Conservation (phyloP, 306 rosid genomes). For the Astragalus membranaceus region DNA sequence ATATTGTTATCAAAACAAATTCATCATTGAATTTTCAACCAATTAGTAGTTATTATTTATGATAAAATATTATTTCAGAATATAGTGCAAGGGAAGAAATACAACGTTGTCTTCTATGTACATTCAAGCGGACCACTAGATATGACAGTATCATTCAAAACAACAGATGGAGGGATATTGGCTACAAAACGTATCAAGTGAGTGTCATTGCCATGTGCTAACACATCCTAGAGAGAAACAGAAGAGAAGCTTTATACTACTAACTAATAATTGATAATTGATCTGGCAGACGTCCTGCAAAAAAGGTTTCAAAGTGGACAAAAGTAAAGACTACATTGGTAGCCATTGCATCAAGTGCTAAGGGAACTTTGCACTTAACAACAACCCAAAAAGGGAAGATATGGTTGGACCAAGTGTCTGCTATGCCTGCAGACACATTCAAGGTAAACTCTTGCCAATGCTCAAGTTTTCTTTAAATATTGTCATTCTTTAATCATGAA, state of each 20-base stretch:
- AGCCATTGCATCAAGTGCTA: conserved; percentile 3
- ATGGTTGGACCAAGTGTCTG: conserved; percentile 43
- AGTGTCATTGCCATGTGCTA: conserved; percentile 1
- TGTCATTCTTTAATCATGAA: too few species aligned
- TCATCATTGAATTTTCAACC: too few species aligned
- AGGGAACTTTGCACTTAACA: conserved; percentile 23
- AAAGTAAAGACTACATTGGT: conserved; percentile 6
- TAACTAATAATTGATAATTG: neutral
- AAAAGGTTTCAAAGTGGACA: conserved; percentile 31
- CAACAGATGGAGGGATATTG: conserved; percentile 36
- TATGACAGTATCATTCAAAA: conserved; percentile 41
- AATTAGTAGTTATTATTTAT: neutral
- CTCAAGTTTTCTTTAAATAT: too few species aligned
- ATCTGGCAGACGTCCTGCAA: conserved; percentile 40
- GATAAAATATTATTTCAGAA: conserved; percentile 38
- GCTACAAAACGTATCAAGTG: conserved; percentile 47
- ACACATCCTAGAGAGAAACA: neutral
- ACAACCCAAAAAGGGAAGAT: conserved; percentile 25
- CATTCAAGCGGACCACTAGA: conserved; percentile 44
- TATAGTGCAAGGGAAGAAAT: conserved; percentile 51
- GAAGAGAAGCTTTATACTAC: neutral
- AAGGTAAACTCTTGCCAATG: neutral
- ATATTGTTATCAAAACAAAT: too few species aligned
- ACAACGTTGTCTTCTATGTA: conserved; percentile 44
- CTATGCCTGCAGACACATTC: conserved; percentile 31